phyloP scores from a whole-genome alignment of 345 rosid genomes.

The Salix dunnii region DNA sequence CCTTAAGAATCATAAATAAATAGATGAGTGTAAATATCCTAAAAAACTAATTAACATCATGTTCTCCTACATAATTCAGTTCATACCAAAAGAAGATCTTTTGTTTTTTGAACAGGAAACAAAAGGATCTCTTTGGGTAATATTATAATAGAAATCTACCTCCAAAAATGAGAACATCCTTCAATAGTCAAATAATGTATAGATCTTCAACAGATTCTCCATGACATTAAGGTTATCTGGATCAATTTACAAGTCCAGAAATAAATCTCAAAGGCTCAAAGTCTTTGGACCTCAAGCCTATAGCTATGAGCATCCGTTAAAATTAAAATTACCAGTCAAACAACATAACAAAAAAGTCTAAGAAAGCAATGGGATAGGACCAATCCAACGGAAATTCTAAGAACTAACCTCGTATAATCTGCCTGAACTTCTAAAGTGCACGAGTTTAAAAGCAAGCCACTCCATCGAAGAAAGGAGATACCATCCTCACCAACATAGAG shows the following conservation, averaged over 20 bases:
- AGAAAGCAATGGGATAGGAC: neutral
- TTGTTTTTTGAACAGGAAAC: too few species aligned
- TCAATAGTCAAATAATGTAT: neutral
- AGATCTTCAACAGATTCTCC: neutral
- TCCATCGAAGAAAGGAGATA: constrained; percentile 62
- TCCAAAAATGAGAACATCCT: neutral
- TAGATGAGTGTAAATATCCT: neutral
- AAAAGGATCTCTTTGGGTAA: neutral
- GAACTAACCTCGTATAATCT: constrained; percentile 64
- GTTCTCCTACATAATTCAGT: neutral
- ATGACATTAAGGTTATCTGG: neutral
- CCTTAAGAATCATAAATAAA: neutral
- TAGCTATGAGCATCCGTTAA: neutral
- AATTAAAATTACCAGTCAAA: neutral
- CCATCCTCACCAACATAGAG: constrained; percentile 51
- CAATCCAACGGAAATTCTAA: neutral
- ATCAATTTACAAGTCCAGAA: neutral
- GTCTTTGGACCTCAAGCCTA: neutral
- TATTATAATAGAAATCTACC: neutral
- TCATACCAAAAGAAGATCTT: neutral
- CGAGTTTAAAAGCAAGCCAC: constrained; percentile 73
- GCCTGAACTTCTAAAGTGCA: constrained; percentile 72
- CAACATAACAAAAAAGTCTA: neutral
- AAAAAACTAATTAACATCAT: neutral
- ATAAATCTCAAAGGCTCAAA: neutral